A percentile compares a stretch with the other conserved stretches of the same genome.
Conservation (phyloP, 176 grass and related monocot genomes). For the Secale cereale region DNA sequence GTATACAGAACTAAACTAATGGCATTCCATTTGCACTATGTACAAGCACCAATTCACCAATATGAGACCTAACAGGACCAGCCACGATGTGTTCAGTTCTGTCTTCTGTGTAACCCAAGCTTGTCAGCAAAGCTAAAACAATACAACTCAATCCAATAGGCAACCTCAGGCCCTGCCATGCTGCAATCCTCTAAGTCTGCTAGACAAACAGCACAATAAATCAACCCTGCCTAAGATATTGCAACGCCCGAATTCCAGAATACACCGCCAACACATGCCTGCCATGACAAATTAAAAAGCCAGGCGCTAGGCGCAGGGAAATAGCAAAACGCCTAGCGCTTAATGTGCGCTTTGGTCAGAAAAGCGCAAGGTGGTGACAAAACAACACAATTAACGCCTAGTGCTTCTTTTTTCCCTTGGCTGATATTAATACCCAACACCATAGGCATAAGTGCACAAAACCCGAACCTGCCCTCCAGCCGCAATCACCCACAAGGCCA, state of each 20-base stretch:
- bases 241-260: background rate
- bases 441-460: background rate
- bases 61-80: background rate
- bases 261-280: background rate
- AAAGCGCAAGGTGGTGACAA: background rate
- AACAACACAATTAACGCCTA: background rate
- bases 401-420: background rate
- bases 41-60: slow-evolving; percentile 12
- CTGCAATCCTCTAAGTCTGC: background rate
- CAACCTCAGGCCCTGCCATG: background rate
- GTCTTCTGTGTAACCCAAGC: background rate
- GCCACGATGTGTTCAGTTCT: background rate
- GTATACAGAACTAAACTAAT: background rate
- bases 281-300: background rate
- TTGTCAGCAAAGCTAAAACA: background rate
- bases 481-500: background rate
- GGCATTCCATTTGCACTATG: background rate
- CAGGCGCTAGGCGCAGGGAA: no score
- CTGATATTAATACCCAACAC: background rate
- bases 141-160: background rate
- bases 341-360: background rate
- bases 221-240: background rate
- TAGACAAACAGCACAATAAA: background rate
- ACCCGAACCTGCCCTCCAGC: background rate
- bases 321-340: background rate